Evolutionary conservation across 441 rosid genomes (phyloP), one percentile per base, ranked within the genome.

Genomic region (Gossypium aridum): DNA sequence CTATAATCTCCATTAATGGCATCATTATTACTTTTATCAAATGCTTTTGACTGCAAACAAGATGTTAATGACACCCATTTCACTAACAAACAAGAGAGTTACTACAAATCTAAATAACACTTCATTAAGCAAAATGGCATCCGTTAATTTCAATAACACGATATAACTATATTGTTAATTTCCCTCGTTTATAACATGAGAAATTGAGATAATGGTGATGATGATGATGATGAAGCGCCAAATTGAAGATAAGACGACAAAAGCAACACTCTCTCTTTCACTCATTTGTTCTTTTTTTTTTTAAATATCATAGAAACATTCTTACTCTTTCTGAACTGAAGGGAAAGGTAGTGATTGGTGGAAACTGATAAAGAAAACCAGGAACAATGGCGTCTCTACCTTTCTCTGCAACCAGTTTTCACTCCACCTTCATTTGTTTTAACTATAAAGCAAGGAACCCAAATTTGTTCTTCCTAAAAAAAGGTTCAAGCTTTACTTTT

Each of bases 351-450:
- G n/a, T 37, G 45, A 26, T 9, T 39, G 17, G 45, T 31, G 51
- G 6, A 22, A 64, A 16, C 25, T 16, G 25, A 7, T 20, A 59
- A 65, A 65, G 8, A 68, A 43, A 43, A n/a, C 28, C 51, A 37
- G 10, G 2, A 69, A 69, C 47, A 67, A 85, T 83, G 88, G 83
- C 81, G 19, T 26, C 86, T 69, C 75, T 73, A 16, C 78, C 78
- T 13, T 71, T 80, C 79, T 73, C 78, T 64, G 74, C 80, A 8
- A 26, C 74, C 70, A 62, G 69, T 69, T 26, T 75, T 70, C 73
- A 43, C 64, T 77, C 87, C 22, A 71, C 80, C 20, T 74, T 84
- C 62, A 60, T 67, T 14, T 60, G 63, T 78, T 80, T 73, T 81
- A 70, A 73, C 64, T 43, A 3, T 49, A 55, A 60, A 57, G 39